phyloP scores from a whole-genome alignment of 345 rosid genomes.

The Turnera subulata region DNA sequence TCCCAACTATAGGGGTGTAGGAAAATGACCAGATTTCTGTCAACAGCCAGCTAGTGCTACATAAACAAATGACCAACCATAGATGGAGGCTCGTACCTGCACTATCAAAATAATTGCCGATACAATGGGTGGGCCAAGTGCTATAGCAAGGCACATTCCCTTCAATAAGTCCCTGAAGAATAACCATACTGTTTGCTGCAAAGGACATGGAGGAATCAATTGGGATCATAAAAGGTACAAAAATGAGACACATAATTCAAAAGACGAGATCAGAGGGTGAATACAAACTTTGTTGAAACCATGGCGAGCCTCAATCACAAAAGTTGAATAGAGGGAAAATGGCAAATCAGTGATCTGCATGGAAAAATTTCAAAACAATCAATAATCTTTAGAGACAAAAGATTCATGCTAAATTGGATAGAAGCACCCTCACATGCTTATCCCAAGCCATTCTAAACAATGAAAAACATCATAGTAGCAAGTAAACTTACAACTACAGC shows the following conservation, averaged over 20 bases:
- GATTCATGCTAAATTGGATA: too few relatives aligned
- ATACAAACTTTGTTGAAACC: constrained; percentile 88
- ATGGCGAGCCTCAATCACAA: constrained; percentile 95
- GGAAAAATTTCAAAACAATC: constrained; percentile 17
- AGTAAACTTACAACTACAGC: too few relatives aligned
- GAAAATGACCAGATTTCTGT: too few relatives aligned
- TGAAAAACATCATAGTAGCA: too few relatives aligned
- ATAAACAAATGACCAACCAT: too few relatives aligned
- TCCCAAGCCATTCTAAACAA: too few relatives aligned
- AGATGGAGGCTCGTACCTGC: constrained; percentile 48
- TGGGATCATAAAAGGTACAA: constrained; percentile 5
- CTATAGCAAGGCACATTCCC: constrained; percentile 60
- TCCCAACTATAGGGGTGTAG: too few relatives aligned
- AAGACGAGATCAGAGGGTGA: constrained; percentile 14
- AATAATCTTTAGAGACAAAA: constrained; percentile 2
- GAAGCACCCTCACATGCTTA: too few relatives aligned
- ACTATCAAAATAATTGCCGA: constrained; percentile 79
- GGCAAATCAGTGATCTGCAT: constrained; percentile 95
- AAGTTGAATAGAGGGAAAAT: constrained; percentile 92
- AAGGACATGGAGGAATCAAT: constrained; percentile 18
- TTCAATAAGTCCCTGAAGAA: constrained; percentile 87
- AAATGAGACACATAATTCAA: constrained; percentile 8
- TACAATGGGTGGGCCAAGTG: constrained; percentile 89
- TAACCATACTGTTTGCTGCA: constrained; percentile 96
- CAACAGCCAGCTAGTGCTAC: too few relatives aligned